A percentile compares a stretch with the other conserved stretches of the same genome.
Evolutionary conservation across 768 basidiomycete genomes (phyloP).

Genomic region (Amyloporia xantha): DNA sequence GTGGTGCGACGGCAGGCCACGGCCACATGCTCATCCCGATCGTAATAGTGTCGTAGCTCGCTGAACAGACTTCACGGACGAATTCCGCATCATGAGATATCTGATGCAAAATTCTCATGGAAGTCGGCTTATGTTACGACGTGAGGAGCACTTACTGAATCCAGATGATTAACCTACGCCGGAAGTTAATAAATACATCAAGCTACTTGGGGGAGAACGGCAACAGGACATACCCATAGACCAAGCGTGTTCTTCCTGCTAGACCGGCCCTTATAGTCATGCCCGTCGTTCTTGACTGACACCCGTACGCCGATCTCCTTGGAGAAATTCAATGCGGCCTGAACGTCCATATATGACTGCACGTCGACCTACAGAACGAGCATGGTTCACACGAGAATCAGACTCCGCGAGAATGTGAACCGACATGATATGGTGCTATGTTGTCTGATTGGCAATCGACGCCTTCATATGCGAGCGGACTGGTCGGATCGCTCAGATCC

Average conservation of each 20-base stretch:
- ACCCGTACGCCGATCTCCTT: slow-evolving; percentile 18
- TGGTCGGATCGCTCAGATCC: slow-evolving; percentile 26
- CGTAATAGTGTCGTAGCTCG: slow-evolving; percentile 24
- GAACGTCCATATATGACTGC: slow-evolving; percentile 14
- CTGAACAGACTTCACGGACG: slow-evolving; percentile 13
- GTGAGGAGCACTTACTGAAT: slow-evolving; percentile 12
- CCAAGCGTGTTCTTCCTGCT: slow-evolving; percentile 20
- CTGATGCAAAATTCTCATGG: slow-evolving; percentile 6
- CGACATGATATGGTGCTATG: slow-evolving; percentile 23
- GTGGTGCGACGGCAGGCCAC: no score
- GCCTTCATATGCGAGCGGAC: slow-evolving; percentile 12
- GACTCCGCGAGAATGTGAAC: no score
- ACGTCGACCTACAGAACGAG: slow-evolving; percentile 29
- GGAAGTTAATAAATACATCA: no score
- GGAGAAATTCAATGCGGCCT: slow-evolving; percentile 23
- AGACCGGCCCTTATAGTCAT: slow-evolving; percentile 29
- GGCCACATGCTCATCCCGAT: slow-evolving; percentile 22
- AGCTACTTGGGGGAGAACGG: no score
- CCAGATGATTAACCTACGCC: slow-evolving; percentile 12
- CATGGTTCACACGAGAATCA: no score
- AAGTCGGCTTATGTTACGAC: no score
- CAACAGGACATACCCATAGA: slow-evolving; percentile 18
- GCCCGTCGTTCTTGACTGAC: slow-evolving; percentile 28
- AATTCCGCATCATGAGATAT: slow-evolving; percentile 12
- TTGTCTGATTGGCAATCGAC: slow-evolving; percentile 22